Percentiles rank a stretch among this genome's conserved stretches.
These are phyloP conservation scores for Geum urbanum DNA, from an alignment of 306 rosid genomes.

Conservation along the genomic window DNA sequence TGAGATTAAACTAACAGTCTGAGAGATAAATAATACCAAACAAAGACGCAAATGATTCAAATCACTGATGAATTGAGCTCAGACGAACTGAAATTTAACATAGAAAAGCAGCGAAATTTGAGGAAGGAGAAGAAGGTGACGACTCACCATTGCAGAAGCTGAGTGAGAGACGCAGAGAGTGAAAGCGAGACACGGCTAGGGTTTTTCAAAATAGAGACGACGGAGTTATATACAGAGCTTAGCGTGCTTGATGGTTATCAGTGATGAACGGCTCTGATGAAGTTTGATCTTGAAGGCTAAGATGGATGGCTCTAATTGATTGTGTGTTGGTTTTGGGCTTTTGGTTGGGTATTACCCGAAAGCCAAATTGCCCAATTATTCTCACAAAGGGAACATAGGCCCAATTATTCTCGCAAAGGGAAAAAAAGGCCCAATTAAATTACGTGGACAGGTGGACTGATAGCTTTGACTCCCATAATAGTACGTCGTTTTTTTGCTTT, in stretches of 20 bases:
- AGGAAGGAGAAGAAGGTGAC: neutral
- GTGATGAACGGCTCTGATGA: constrained; percentile 8
- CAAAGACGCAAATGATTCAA: neutral
- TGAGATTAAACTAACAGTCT: neutral
- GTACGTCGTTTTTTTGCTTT: no score
- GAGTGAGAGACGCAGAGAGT: neutral
- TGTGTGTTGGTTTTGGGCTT: neutral
- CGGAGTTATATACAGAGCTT: neutral
- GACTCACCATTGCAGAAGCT: constrained; percentile 13
- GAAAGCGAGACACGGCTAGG: constrained; percentile 12
- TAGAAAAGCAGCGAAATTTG: neutral
- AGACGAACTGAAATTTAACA: neutral
- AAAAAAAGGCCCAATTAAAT: no score
- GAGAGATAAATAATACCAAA: neutral
- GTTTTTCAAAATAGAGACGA: neutral
- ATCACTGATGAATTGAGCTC: neutral
- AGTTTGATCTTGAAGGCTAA: neutral
- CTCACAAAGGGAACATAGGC: no score
- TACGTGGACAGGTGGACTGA: no score
- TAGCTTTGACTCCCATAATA: no score
- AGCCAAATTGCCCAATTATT: no score
- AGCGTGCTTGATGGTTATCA: neutral
- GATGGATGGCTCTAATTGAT: neutral
- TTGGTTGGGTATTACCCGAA: neutral
- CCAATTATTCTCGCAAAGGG: no score